Evolutionary conservation across 169 alveolate species (phyloP).

Genomic region (Eimeria acervulina): DNA sequence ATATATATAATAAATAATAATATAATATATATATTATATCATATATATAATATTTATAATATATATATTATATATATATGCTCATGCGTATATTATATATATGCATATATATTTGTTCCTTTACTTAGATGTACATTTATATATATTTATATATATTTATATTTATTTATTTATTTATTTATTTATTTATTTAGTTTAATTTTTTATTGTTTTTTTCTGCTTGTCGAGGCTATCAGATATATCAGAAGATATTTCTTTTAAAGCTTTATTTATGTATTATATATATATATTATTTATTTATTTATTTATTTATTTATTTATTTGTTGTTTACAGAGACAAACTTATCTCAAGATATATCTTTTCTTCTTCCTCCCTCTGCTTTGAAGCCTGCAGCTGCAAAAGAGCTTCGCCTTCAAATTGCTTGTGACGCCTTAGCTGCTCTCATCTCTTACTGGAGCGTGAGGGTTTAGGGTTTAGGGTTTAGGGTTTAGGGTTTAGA

Average conservation of each 20-base stretch:
- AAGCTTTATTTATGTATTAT: background rate
- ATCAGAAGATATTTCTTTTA: too few species aligned
- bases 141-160: background rate
- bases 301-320: background rate
- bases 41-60: too few species aligned
- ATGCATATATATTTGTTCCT: too few species aligned
- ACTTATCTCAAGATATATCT: background rate
- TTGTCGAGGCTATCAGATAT: background rate
- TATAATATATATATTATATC: too few species aligned
- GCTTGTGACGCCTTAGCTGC: slow-evolving; percentile 40
- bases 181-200: too few species aligned
- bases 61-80: too few species aligned
- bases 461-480: slow-evolving; percentile 33
- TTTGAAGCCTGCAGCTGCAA: slow-evolving; percentile 28
- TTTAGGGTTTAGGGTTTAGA: background rate
- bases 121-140: background rate
- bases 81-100: background rate
- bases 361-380: slow-evolving; percentile 21
- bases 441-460: slow-evolving; percentile 51
- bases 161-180: too few species aligned
- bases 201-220: background rate
- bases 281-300: background rate
- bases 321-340: background rate
- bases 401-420: slow-evolving; percentile 4
- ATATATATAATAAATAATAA: too few species aligned